These are phyloP conservation scores for Spinacia oleracea DNA, from an alignment of 179 eudicot species.

Conservation along the genomic window DNA sequence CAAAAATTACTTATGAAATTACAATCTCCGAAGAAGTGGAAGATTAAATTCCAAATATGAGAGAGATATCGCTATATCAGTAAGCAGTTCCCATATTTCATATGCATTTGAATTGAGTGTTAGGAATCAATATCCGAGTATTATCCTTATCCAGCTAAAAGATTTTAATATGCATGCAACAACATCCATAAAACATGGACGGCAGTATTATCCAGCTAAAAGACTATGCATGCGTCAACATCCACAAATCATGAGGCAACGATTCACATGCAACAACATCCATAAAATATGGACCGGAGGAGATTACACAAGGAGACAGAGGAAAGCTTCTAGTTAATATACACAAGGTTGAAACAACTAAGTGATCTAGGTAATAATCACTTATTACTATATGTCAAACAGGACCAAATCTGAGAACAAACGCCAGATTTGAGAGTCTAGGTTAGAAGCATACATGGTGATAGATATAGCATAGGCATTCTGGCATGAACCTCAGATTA, in stretches of 20 bases:
- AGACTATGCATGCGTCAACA: too few relatives aligned
- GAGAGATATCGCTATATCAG: too few relatives aligned
- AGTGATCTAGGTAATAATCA: background rate
- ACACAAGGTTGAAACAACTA: background rate
- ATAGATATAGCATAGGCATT: conserved; percentile 96
- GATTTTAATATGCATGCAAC: background rate
- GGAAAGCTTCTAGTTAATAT: background rate
- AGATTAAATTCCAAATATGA: too few relatives aligned
- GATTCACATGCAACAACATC: background rate
- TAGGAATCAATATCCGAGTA: too few relatives aligned
- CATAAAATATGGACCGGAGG: background rate
- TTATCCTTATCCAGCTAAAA: too few relatives aligned
- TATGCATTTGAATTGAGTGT: too few relatives aligned
- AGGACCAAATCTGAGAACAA: background rate
- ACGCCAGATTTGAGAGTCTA: background rate
- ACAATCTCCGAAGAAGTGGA: too few relatives aligned
- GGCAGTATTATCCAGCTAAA: too few relatives aligned
- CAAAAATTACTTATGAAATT: too few relatives aligned
- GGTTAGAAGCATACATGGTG: conserved; percentile 70
- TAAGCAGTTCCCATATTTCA: too few relatives aligned
- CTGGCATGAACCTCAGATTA: conserved; percentile 98
- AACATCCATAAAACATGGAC: background rate
- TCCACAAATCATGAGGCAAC: background rate
- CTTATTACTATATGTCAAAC: background rate
- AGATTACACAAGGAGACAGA: background rate